Evolutionary conservation across 805 yeast genomes (phyloP), one percentile per base, ranked within the genome.

Genomic region (Saturnispora halmiae): DNA sequence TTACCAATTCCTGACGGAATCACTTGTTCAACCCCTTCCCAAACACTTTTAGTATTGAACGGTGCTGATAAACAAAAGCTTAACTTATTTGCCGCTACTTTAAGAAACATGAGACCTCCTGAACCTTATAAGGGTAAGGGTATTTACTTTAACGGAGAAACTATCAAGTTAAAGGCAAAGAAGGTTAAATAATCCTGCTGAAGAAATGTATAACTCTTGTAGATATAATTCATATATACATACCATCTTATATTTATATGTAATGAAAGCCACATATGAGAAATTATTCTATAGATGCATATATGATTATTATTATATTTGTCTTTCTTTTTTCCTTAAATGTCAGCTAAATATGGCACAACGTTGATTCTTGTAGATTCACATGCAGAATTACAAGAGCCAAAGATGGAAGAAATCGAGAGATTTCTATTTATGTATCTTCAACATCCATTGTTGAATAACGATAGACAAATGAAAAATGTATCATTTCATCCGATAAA

Each of bases 121-220:
- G 99, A 92, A 66, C 96, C 96, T 30, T 92, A 92, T 63, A 92
- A 92, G 67, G 98, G 98, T 59, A 94, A 94, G 53, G 99, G 99
- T 57, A 82, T 92, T 37, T 92, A 82, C 59, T 81, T 92, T 38
- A 83, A 88, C 61, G 82, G 78, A 55, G 97, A 92, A 67, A 86
- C 94, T 37, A 82, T 92, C 61, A 79, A 77, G 59, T 70, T 90
- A 57, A 92, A 92, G 73, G 85, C 81, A 52, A 85, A 85, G 73
- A 90, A 87, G 73, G 84, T 90, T 61, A 90, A 92, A 78, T 90
- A 72, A 59, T 39, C 18, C 11, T 16, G 22, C 19, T 24, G 2
- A 10, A 15, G 8, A 6, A 14, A 11, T 10, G 10, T 22, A 30
- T 31, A 10, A 25, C 24, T 13, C 34, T 24, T 28, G 34, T 36